A percentile compares a stretch with the other conserved stretches of the same genome.
phyloP scores from a whole-genome alignment of 169 alveolate genomes.

The Theileria luwenshuni region DNA sequence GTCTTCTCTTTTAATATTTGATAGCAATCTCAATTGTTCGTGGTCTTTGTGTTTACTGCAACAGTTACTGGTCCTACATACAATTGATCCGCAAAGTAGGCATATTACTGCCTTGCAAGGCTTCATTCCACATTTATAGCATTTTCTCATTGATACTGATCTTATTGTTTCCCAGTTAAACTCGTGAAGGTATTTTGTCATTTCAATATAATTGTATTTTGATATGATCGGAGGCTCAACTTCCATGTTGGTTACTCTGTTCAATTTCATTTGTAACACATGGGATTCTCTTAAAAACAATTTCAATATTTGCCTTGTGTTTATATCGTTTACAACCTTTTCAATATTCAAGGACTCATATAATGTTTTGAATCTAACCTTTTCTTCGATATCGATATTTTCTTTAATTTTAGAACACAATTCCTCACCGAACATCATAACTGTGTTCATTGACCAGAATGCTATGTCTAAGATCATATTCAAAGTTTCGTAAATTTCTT shows the following conservation, averaged over 20 bases:
- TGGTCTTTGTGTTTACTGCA: constrained; percentile 39
- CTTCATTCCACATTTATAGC: constrained; percentile 51
- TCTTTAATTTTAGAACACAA: constrained; percentile 34
- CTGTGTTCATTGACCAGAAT: constrained; percentile 52
- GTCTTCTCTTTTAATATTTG: constrained; percentile 21
- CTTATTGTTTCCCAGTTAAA: constrained; percentile 52
- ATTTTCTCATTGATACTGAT: constrained; percentile 23
- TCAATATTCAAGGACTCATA: constrained; percentile 31
- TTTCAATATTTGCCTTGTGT: background rate
- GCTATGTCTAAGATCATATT: constrained; percentile 46
- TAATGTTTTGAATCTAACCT: constrained; percentile 24
- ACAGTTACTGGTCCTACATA: constrained; percentile 47
- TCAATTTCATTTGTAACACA: constrained; percentile 21
- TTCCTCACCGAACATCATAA: constrained; percentile 29
- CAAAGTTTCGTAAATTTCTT: background rate
- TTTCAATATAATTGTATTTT: constrained; percentile 30
- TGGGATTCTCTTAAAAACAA: constrained; percentile 13
- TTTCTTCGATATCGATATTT: constrained; percentile 26
- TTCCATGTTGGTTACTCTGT: constrained; percentile 49
- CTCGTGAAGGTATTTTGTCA: constrained; percentile 28
- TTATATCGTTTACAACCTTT: background rate
- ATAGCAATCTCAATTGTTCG: constrained; percentile 12
- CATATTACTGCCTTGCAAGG: constrained; percentile 62
- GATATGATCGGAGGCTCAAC: constrained; percentile 50
- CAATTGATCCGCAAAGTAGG: constrained; percentile 59